Percentiles rank a stretch among this genome's conserved stretches.
Conservation (phyloP, 352 stramenopile genomes). For the Blastocystis sp. region DNA sequence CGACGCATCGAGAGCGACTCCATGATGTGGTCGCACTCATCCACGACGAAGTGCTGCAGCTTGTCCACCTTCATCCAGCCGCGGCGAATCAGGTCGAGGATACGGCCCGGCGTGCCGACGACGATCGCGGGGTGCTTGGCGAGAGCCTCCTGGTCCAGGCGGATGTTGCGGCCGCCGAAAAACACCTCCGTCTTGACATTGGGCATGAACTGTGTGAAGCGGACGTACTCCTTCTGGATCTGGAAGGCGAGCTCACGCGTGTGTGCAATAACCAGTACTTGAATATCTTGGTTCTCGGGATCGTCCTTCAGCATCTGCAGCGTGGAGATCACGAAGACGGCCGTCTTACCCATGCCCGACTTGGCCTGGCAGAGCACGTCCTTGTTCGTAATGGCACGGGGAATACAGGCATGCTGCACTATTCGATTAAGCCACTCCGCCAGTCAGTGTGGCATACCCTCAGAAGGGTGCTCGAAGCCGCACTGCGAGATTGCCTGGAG, state of each 20-base stretch:
- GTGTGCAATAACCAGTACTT: slow-evolving; percentile 96
- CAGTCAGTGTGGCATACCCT: slow-evolving; percentile 83
- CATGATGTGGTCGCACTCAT: slow-evolving; percentile 99
- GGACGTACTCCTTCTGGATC: slow-evolving; percentile 98
- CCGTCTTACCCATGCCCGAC: slow-evolving; percentile 99
- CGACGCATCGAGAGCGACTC: slow-evolving; percentile 97
- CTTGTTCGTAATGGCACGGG: slow-evolving; percentile 97
- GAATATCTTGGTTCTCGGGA: slow-evolving; percentile 88
- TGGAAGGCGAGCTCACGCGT: slow-evolving; percentile 99
- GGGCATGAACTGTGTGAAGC: slow-evolving; percentile 97
- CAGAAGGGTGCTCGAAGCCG: slow-evolving; percentile 98
- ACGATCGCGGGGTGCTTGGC: slow-evolving; percentile 87
- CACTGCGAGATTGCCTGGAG: slow-evolving; percentile 97
- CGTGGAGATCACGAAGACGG: slow-evolving; percentile 98
- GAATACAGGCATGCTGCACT: slow-evolving; percentile 99
- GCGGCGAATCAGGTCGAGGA: slow-evolving; percentile 81
- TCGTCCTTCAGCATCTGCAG: slow-evolving; percentile 92
- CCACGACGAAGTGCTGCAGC: slow-evolving; percentile 99
- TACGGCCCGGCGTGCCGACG: slow-evolving; percentile 95
- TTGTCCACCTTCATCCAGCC: slow-evolving; percentile 93
- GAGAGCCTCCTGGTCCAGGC: slow-evolving; percentile 25
- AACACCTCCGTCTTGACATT: slow-evolving; percentile 88
- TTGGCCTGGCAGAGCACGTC: slow-evolving; percentile 99
- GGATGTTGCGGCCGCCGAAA: slow-evolving; percentile 76
- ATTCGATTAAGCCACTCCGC: slow-evolving; percentile 66